Conservation (phyloP, 768 basidiomycete genomes). For the Termitomyces sp. region DNA sequence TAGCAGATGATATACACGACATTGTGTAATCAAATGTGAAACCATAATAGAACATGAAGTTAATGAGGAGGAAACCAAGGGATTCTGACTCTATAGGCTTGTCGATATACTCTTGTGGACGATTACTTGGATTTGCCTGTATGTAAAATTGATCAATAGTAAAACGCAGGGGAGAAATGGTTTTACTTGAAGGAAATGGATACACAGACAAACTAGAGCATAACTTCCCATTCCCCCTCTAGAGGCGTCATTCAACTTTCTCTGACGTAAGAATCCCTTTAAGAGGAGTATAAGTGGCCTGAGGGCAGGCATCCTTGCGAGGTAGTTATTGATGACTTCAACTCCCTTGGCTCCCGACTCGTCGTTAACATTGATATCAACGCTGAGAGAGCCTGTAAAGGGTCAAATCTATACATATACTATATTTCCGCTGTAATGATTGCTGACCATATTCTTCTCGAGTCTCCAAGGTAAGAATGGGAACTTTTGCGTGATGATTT, state of each 20-base stretch:
- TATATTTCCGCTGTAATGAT: neutral
- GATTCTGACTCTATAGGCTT: constrained; percentile 42
- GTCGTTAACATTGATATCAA: constrained; percentile 67
- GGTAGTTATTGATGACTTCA: constrained; percentile 43
- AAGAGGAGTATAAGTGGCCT: constrained; percentile 54
- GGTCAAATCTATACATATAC: neutral
- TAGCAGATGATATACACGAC: constrained; percentile 29
- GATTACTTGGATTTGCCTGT: constrained; percentile 58
- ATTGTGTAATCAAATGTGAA: constrained; percentile 32
- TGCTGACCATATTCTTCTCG: constrained; percentile 29
- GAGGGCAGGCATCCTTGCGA: constrained; percentile 51
- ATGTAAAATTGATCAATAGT: neutral
- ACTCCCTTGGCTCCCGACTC: constrained; percentile 48
- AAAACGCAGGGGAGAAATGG: neutral
- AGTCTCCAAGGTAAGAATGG: constrained; percentile 58
- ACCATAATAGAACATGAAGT: constrained; percentile 66
- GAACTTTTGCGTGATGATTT: constrained; percentile 36
- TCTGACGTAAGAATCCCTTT: constrained; percentile 55
- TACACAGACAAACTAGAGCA: constrained; percentile 53
- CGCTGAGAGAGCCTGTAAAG: constrained; percentile 42
- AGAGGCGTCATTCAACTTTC: constrained; percentile 57
- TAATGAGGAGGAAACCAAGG: constrained; percentile 53
- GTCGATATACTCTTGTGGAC: constrained; percentile 35
- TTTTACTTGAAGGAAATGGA: constrained; percentile 64
- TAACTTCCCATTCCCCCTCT: constrained; percentile 64